Evolutionary conservation across 345 rosid genomes (phyloP).

Genomic region (Gossypium thurberi): DNA sequence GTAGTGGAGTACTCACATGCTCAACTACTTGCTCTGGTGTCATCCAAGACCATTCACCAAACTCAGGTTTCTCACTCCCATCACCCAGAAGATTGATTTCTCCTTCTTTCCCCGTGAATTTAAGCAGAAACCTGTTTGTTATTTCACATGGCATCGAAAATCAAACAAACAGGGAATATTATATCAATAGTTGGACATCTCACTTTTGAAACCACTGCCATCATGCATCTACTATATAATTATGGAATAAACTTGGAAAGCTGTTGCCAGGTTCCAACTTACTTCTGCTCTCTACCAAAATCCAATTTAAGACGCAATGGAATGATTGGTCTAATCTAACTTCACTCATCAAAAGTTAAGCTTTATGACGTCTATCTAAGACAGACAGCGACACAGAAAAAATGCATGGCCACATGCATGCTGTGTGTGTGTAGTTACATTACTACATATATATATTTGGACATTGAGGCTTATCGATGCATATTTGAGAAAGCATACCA

Average conservation of each 20-base stretch:
- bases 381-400: not conserved
- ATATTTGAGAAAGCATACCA: not conserved
- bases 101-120: constrained; percentile 74
- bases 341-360: not conserved
- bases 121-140: constrained; percentile 67
- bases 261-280: not conserved
- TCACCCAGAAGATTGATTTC: constrained; percentile 88
- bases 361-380: not conserved
- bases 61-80: constrained; percentile 86
- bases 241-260: not conserved
- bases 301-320: not conserved
- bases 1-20: constrained; percentile 39
- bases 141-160: not conserved
- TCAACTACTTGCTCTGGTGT: constrained; percentile 59
- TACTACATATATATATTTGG: not conserved
- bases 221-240: not conserved
- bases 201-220: not conserved
- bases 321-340: not conserved
- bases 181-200: not conserved
- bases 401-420: not conserved
- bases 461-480: not conserved
- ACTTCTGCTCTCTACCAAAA: not conserved
- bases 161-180: not conserved
- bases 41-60: constrained; percentile 83
- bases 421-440: not conserved